These are phyloP conservation scores for Cutaneotrichosporon cyanovorans DNA, from an alignment of 1,284 basidiomycete genomes.

Conservation along the genomic window DNA sequence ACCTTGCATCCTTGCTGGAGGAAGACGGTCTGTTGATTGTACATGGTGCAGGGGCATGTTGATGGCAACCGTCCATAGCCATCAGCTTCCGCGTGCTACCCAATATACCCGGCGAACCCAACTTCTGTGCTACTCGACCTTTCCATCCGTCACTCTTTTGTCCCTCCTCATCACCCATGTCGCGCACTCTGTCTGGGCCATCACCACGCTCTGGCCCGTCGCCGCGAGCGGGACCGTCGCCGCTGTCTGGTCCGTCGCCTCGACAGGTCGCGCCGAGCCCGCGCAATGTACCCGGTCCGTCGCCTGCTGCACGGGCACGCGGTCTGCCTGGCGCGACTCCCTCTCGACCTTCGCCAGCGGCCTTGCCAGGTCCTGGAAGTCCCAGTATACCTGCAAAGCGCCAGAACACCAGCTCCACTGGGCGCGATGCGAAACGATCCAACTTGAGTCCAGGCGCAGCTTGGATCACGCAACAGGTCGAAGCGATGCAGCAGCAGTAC, in stretches of 20 bases:
- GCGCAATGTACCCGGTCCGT: not conserved
- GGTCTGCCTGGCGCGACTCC: conserved; percentile 4
- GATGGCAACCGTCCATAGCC: too few species aligned
- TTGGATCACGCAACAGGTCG: conserved; percentile 24
- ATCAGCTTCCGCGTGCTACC: too few species aligned
- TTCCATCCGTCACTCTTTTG: too few species aligned
- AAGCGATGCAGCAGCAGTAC: conserved; percentile 23
- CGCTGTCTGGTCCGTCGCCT: conserved; percentile 10
- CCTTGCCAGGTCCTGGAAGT: conserved; percentile 1
- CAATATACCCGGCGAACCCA: too few species aligned
- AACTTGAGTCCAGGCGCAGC: conserved; percentile 19
- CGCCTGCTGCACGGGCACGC: conserved; percentile 5
- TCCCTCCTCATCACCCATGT: not conserved
- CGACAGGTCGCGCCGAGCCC: conserved; percentile 7
- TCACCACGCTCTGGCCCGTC: not conserved
- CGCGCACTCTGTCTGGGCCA: not conserved
- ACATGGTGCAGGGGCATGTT: too few species aligned
- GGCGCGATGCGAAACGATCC: conserved; percentile 7
- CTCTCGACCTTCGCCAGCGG: conserved; percentile 6
- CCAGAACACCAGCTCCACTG: not conserved
- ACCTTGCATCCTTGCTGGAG: too few species aligned
- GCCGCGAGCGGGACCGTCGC: conserved; percentile 6
- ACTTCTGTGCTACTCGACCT: too few species aligned
- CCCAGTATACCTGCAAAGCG: conserved; percentile 3
- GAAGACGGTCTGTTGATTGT: too few species aligned